Conservation (phyloP, 768 basidiomycete species). For the Macrocybe gigantea region DNA sequence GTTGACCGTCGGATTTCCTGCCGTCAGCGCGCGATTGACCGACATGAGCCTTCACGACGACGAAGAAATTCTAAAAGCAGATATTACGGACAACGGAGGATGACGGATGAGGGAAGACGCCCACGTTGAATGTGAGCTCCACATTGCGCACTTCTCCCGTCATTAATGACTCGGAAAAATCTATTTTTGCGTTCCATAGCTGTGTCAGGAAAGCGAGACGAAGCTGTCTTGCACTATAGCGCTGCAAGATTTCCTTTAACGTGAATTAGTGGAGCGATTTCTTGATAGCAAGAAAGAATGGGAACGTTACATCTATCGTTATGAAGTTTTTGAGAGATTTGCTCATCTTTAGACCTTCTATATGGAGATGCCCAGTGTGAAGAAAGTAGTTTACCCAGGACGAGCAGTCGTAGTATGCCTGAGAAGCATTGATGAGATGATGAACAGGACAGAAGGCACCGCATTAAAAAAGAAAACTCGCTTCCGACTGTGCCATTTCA, state of each 20-base stretch:
- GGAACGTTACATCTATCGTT: slow-evolving; percentile 69
- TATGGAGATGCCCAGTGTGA: slow-evolving; percentile 97
- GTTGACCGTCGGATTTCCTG: slow-evolving; percentile 50
- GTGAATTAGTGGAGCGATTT: slow-evolving; percentile 3
- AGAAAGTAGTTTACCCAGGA: slow-evolving; percentile 99
- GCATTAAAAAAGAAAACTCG: slow-evolving; percentile 17
- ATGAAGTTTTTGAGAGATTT: slow-evolving; percentile 99
- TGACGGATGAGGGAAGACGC: slow-evolving; percentile 14
- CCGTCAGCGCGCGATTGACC: slow-evolving; percentile 44
- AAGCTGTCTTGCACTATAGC: slow-evolving; percentile 81
- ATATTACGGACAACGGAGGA: slow-evolving; percentile 4
- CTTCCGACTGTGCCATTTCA: slow-evolving; percentile 97
- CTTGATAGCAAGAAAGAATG: slow-evolving; percentile 1
- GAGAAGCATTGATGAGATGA: neutral
- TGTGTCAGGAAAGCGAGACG: slow-evolving; percentile 89
- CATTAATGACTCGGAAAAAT: slow-evolving; percentile 90
- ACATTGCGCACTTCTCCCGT: slow-evolving; percentile 82
- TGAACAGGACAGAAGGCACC: neutral
- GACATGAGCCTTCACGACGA: slow-evolving; percentile 75
- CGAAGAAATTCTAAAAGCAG: slow-evolving; percentile 83
- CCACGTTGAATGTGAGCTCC: slow-evolving; percentile 81
- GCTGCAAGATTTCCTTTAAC: slow-evolving; percentile 75
- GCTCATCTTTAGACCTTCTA: slow-evolving; percentile 98
- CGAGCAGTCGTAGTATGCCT: slow-evolving; percentile 91
- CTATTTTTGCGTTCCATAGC: slow-evolving; percentile 88